These are phyloP conservation scores for Vaccinium corymbosum DNA, from an alignment of 148 eudicot genomes.

Conservation along the genomic window DNA sequence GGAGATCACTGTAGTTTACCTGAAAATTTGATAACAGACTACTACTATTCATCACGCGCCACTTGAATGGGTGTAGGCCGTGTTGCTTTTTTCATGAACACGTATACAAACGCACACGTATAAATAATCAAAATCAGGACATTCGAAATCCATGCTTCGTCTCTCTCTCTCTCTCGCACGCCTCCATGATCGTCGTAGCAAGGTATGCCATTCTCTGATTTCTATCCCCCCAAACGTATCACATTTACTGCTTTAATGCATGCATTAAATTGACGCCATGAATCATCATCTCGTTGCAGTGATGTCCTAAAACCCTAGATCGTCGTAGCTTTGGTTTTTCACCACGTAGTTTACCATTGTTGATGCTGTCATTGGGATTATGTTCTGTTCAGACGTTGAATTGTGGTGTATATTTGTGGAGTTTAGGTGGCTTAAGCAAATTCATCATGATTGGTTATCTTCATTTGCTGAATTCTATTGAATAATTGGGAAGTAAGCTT, in stretches of 20 bases:
- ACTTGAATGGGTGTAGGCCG: background rate
- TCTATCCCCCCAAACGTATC: background rate
- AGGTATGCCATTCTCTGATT: background rate
- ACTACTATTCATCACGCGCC: background rate
- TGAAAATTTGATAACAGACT: too few species aligned
- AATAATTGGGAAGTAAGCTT: background rate
- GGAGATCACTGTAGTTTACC: too few species aligned
- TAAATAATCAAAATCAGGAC: background rate
- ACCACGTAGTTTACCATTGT: background rate
- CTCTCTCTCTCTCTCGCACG: background rate
- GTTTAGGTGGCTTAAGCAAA: background rate
- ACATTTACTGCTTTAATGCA: background rate
- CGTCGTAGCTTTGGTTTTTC: slow-evolving; percentile 5
- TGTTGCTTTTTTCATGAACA: background rate
- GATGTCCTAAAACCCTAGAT: slow-evolving; percentile 27
- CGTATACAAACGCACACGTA: background rate
- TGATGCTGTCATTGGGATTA: background rate
- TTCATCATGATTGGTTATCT: background rate
- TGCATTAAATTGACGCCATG: background rate
- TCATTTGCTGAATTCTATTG: background rate
- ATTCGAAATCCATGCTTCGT: background rate
- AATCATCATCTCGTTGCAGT: background rate
- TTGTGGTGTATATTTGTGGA: background rate
- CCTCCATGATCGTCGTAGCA: background rate
- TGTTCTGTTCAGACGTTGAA: slow-evolving; percentile 9